These are phyloP conservation scores for Phytophthora crassamura DNA, from an alignment of 352 stramenopile species.

Conservation along the genomic window DNA sequence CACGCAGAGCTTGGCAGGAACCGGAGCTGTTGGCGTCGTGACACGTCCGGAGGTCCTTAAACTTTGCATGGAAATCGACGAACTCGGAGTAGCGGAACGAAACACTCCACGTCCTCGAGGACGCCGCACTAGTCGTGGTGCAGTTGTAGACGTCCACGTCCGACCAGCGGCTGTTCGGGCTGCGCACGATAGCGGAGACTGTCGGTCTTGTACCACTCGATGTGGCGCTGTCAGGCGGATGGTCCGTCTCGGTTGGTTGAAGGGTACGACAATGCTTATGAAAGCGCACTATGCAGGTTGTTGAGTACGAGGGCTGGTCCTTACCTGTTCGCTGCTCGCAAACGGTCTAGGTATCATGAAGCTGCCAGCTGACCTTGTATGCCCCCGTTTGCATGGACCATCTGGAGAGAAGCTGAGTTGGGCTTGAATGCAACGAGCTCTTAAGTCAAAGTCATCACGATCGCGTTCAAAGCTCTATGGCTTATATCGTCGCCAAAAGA, in stretches of 20 bases:
- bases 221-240: no score
- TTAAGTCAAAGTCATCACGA: no score
- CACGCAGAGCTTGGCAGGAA: conserved; percentile 61
- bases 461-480: neutral
- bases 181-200: conserved; percentile 29
- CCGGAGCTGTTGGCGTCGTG: conserved; percentile 14
- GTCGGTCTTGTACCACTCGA: conserved; percentile 28
- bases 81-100: conserved; percentile 66
- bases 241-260: no score
- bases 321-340: no score
- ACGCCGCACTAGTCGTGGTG: conserved; percentile 40
- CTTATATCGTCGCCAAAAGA: neutral
- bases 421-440: no score
- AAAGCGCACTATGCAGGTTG: no score
- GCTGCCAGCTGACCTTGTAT: no score
- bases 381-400: no score
- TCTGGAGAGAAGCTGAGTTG: no score
- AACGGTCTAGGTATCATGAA: no score
- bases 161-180: conserved; percentile 39
- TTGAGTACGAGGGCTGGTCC: no score
- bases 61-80: conserved; percentile 42
- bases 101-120: conserved; percentile 44
- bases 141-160: conserved; percentile 49
- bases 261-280: no score
- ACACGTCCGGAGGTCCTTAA: conserved; percentile 54